Evolutionary conservation across 495 filamentous ascomycete species (phyloP).

Genomic region (Clohesyomyces aquaticus): DNA sequence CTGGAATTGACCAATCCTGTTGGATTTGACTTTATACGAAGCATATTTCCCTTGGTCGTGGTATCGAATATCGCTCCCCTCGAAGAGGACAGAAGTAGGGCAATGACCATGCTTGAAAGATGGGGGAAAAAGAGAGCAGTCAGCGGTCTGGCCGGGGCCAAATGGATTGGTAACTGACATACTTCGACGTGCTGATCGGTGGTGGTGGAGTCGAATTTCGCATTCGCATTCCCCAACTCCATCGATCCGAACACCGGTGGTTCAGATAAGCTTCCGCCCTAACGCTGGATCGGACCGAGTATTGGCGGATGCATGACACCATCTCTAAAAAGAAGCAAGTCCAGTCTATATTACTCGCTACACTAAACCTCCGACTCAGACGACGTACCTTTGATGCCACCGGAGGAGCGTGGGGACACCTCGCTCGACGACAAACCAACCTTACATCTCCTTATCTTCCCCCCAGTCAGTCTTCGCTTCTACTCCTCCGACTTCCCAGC

Average conservation of each 20-base stretch:
- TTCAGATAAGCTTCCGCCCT: too few relatives aligned
- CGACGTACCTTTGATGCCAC: too few relatives aligned
- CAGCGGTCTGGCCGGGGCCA: conserved; percentile 16
- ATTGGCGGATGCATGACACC: too few relatives aligned
- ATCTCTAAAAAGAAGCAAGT: too few relatives aligned
- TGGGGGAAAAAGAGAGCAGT: conserved; percentile 24
- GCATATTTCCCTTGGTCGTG: conserved; percentile 31
- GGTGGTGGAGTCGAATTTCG: too few relatives aligned
- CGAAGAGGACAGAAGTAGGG: conserved; percentile 8
- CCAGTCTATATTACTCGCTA: neutral
- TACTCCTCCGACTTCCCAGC: conserved; percentile 24
- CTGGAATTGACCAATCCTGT: conserved; percentile 30
- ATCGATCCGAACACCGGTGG: too few relatives aligned
- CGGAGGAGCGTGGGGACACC: too few relatives aligned
- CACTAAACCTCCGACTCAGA: neutral
- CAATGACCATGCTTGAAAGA: conserved; percentile 21
- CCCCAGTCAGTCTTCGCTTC: conserved; percentile 1
- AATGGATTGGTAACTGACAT: conserved; percentile 20
- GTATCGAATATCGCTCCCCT: conserved; percentile 15
- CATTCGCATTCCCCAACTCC: too few relatives aligned
- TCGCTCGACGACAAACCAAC: too few relatives aligned
- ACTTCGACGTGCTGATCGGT: too few relatives aligned
- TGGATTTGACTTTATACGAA: conserved; percentile 31
- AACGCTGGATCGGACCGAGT: too few relatives aligned
- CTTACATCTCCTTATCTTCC: neutral